Conservation (phyloP, 306 rosid genomes). For the Quercus agrifolia region DNA sequence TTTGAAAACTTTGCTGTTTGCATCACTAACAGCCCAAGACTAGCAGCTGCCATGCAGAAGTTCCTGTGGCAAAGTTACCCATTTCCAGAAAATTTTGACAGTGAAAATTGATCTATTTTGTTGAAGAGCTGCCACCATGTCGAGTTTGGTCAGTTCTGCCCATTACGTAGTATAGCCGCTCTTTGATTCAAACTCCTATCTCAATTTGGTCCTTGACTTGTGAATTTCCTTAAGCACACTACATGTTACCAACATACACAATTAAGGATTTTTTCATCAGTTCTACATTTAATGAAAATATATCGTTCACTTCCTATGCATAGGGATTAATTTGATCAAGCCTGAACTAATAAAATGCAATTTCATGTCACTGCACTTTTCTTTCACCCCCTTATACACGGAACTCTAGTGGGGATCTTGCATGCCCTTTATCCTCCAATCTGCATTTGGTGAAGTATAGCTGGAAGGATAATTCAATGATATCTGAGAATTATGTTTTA, state of each 20-base stretch:
- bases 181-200: not conserved
- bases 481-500: not conserved
- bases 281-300: not conserved
- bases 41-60: no score
- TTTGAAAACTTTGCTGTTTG: no score
- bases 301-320: not conserved
- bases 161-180: not conserved
- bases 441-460: not conserved
- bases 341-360: not conserved
- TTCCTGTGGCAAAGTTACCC: no score
- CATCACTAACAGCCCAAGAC: no score
- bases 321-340: not conserved
- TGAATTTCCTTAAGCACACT: not conserved
- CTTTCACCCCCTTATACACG: not conserved
- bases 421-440: not conserved
- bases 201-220: not conserved
- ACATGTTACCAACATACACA: not conserved
- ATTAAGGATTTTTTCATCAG: not conserved
- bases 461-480: not conserved
- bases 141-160: not conserved
- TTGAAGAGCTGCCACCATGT: not conserved
- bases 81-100: no score
- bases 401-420: not conserved
- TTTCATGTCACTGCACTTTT: not conserved
- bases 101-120: no score